These are phyloP conservation scores for Sugiyamaella castrensis DNA, from an alignment of 1,139 yeast genomes.

Conservation along the genomic window DNA sequence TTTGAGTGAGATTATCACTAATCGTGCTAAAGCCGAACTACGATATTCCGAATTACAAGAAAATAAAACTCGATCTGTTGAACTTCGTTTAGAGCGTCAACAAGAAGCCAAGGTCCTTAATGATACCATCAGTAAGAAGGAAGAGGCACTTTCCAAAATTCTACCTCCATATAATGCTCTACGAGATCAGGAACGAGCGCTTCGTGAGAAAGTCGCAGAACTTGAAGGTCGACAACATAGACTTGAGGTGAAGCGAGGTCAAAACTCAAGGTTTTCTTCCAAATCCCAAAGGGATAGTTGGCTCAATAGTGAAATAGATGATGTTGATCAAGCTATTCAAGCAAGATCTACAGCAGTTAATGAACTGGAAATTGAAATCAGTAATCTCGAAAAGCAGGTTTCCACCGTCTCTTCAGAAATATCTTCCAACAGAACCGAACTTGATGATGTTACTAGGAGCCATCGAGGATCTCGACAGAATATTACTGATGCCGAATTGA, in stretches of 20 bases:
- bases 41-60: constrained; percentile 27
- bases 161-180: constrained; percentile 4
- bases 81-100: constrained; percentile 15
- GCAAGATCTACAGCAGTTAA: constrained; percentile 25
- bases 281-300: constrained; percentile 64
- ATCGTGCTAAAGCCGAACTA: constrained; percentile 38
- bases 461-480: constrained; percentile 24
- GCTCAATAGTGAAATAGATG: constrained; percentile 53
- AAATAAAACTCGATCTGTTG: constrained; percentile 19
- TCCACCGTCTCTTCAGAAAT: constrained; percentile 22
- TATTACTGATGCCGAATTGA: constrained; percentile 19
- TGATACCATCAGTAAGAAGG: constrained; percentile 24
- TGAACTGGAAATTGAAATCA: constrained; percentile 25
- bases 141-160: constrained; percentile 22
- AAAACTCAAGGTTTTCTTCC: constrained; percentile 57
- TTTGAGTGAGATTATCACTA: constrained; percentile 41
- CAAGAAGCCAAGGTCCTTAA: constrained; percentile 17
- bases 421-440: constrained; percentile 31
- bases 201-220: constrained; percentile 27
- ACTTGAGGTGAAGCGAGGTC: constrained; percentile 70
- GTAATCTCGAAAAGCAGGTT: constrained; percentile 23
- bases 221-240: constrained; percentile 57
- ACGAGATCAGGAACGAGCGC: constrained; percentile 3
- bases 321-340: constrained; percentile 39
- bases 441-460: constrained; percentile 36